Percentiles rank a stretch among this genome's conserved stretches.
Conservation (phyloP, 1,284 basidiomycete species). For the Ganoderma lucidum region DNA sequence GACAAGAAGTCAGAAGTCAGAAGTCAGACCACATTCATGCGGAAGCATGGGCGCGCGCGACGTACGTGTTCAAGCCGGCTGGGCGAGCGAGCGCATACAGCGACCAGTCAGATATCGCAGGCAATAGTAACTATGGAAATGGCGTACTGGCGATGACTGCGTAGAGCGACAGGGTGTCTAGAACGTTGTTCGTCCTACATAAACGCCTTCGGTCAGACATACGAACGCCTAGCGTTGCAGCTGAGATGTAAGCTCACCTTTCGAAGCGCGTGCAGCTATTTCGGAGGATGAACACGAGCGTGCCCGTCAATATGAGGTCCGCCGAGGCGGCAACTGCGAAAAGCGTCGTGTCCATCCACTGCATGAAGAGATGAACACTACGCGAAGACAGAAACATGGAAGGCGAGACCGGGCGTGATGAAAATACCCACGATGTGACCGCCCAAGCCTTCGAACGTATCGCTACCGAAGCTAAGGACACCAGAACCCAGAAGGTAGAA, state of each 20-base stretch:
- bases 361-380: not conserved
- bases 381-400: not conserved
- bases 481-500: not conserved
- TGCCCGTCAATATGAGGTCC: constrained; percentile 12
- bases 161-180: constrained; percentile 6
- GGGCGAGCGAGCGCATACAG: not conserved
- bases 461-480: not conserved
- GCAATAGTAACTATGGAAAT: not conserved
- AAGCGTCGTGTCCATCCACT: constrained; percentile 7
- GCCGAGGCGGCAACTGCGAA: constrained; percentile 2
- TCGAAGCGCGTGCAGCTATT: constrained; percentile 5
- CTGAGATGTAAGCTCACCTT: not conserved
- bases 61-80: not conserved
- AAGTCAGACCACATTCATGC: not conserved
- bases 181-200: constrained; percentile 1
- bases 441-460: constrained; percentile 1
- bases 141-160: constrained; percentile 8
- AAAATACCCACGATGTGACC: not conserved
- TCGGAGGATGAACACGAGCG: not conserved
- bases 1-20: not conserved
- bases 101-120: not conserved
- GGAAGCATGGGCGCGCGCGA: not conserved
- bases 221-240: not conserved
- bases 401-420: not conserved
- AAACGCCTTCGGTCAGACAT: not conserved